Conservation (phyloP, 1,284 basidiomycete genomes). For the Marasmius oreades region DNA sequence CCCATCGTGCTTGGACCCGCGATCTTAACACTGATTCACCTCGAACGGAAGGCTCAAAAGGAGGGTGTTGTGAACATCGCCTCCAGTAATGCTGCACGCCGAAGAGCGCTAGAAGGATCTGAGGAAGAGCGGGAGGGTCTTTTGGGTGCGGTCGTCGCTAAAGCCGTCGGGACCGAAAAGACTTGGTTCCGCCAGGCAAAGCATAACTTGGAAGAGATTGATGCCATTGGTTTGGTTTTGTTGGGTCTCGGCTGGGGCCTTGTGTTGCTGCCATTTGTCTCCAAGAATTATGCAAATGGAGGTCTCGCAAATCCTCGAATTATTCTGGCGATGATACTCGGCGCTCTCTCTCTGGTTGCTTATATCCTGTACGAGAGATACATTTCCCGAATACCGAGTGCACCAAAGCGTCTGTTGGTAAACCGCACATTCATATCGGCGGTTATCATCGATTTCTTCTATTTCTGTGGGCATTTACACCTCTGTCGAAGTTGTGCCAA, state of each 20-base stretch:
- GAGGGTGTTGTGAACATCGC: constrained; percentile 17
- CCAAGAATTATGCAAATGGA: constrained; percentile 11
- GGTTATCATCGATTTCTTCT: constrained; percentile 16
- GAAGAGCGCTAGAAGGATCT: constrained; percentile 5
- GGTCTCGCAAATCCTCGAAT: constrained; percentile 13
- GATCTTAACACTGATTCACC: constrained; percentile 11
- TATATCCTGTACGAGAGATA: constrained; percentile 13
- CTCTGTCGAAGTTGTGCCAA: not conserved
- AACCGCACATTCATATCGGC: constrained; percentile 17
- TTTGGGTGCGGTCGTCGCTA: constrained; percentile 4
- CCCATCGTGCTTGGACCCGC: constrained; percentile 18
- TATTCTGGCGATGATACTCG: constrained; percentile 14
- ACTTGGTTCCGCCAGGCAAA: constrained; percentile 2
- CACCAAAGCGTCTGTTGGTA: constrained; percentile 12
- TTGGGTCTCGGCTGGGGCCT: constrained; percentile 11
- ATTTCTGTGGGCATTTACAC: constrained; percentile 7
- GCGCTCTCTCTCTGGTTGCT: constrained; percentile 12
- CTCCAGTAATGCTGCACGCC: constrained; percentile 15
- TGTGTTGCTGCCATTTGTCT: constrained; percentile 13
- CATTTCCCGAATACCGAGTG: constrained; percentile 10
- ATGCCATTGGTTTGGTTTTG: constrained; percentile 11
- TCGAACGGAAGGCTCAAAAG: constrained; percentile 13
- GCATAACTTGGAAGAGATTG: constrained; percentile 9
- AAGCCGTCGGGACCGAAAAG: not conserved
- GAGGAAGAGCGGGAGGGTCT: constrained; percentile 12